Evolutionary conservation across 1,284 basidiomycete species (phyloP).

Genomic region (Trichosporon faecale): DNA sequence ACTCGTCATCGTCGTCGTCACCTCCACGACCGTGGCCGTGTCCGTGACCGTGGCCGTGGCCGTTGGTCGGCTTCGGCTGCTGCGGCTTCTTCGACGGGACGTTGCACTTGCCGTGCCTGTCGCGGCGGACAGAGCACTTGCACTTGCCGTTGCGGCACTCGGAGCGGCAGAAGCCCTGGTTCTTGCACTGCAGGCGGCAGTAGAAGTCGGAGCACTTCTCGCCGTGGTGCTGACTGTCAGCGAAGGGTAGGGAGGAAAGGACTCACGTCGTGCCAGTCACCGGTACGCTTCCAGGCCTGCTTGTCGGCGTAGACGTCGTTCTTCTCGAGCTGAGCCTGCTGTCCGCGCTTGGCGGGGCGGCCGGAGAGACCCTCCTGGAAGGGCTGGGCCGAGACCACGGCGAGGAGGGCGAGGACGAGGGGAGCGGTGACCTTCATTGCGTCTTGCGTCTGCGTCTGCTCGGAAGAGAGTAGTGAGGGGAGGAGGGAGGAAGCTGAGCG

Average conservation of each 20-base stretch:
- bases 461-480: not conserved
- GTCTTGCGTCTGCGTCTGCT: not conserved
- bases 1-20: not conserved
- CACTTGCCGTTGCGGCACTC: not conserved
- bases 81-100: not conserved
- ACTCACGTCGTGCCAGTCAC: conserved; percentile 8
- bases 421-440: conserved; percentile 3
- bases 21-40: not conserved
- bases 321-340: conserved; percentile 1
- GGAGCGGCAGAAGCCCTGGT: conserved; percentile 9
- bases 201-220: conserved; percentile 2
- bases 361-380: not conserved
- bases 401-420: conserved; percentile 1
- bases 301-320: not conserved
- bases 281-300: conserved; percentile 5
- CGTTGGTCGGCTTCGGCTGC: not conserved
- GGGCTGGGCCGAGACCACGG: not conserved
- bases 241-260: not conserved
- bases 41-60: not conserved
- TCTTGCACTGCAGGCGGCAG: conserved; percentile 1
- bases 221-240: not conserved
- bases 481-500: not conserved
- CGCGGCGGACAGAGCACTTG: conserved; percentile 1
- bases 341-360: not conserved
- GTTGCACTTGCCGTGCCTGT: conserved; percentile 2